These are phyloP conservation scores for Candida vaughaniae DNA, from an alignment of 805 yeast genomes.

Conservation along the genomic window DNA sequence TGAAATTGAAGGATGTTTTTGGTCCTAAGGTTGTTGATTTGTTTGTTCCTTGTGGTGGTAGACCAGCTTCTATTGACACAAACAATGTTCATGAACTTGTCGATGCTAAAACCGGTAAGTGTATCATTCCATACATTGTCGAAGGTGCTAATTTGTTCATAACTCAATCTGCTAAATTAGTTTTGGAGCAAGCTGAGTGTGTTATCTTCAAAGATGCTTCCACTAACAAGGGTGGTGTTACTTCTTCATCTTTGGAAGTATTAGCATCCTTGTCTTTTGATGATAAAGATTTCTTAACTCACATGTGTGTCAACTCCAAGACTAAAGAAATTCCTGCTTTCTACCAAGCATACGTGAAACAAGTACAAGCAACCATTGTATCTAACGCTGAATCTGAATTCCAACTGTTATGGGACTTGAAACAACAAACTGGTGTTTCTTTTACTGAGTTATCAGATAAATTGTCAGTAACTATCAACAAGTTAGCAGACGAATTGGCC, in stretches of 20 bases:
- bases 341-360: conserved; percentile 78
- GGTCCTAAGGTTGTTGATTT: conserved; percentile 65
- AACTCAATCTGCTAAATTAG: conserved; percentile 89
- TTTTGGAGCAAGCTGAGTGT: conserved; percentile 83
- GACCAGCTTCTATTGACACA: conserved; percentile 93
- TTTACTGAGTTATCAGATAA: conserved; percentile 74
- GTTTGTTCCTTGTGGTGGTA: conserved; percentile 98
- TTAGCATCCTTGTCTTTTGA: conserved; percentile 90
- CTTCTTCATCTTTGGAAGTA: conserved; percentile 94
- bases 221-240: conserved; percentile 97
- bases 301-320: conserved; percentile 71
- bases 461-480: conserved; percentile 78
- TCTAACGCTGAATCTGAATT: conserved; percentile 83
- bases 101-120: conserved; percentile 71
- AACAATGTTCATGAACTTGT: conserved; percentile 73
- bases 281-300: conserved; percentile 73
- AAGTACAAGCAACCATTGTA: conserved; percentile 75
- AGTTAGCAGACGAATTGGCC: conserved; percentile 81
- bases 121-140: conserved; percentile 81
- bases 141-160: conserved; percentile 97
- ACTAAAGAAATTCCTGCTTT: conserved; percentile 63
- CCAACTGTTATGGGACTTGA: conserved; percentile 79
- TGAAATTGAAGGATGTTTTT: conserved; percentile 62
- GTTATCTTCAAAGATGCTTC: conserved; percentile 92
- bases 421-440: conserved; percentile 61